Percentiles rank a stretch among this genome's conserved stretches.
phyloP scores from a whole-genome alignment of 2,329 filamentous ascomycete species.

The Verticillium klebahnii region DNA sequence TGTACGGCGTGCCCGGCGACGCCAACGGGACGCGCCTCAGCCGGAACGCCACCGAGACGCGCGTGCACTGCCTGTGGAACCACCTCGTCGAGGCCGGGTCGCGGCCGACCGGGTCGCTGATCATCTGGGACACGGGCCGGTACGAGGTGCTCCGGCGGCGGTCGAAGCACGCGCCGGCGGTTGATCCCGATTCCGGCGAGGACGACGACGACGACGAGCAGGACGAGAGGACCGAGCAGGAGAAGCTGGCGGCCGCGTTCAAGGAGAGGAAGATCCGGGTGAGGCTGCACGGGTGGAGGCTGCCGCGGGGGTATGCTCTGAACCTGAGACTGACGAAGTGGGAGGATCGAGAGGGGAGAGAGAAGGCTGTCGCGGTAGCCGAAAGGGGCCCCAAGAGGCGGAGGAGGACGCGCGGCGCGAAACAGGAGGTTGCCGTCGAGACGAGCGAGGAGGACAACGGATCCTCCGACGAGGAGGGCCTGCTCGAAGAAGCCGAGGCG shows the following conservation, averaged over 20 bases:
- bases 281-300: slow-evolving; percentile 45
- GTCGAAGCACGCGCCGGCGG: slow-evolving; percentile 24
- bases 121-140: slow-evolving; percentile 60
- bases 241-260: slow-evolving; percentile 48
- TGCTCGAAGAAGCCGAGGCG: slow-evolving; percentile 12
- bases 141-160: slow-evolving; percentile 47
- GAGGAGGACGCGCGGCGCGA: background rate
- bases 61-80: slow-evolving; percentile 58
- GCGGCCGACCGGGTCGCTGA: slow-evolving; percentile 47
- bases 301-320: slow-evolving; percentile 50
- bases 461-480: slow-evolving; percentile 18
- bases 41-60: slow-evolving; percentile 57
- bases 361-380: slow-evolving; percentile 10
- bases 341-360: slow-evolving; percentile 32
- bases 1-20: slow-evolving; percentile 58
- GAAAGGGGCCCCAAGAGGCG: background rate
- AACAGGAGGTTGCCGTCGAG: background rate
- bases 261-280: slow-evolving; percentile 51
- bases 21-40: slow-evolving; percentile 49
- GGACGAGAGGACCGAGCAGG: slow-evolving; percentile 27
- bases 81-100: slow-evolving; percentile 58
- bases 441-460: slow-evolving; percentile 13
- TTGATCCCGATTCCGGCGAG: slow-evolving; percentile 23
- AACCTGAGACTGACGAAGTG: slow-evolving; percentile 44
- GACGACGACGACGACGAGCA: slow-evolving; percentile 17